Base-by-base conservation (phyloP, 345 rosid genomes). In the Ceriops decandra region DNA sequence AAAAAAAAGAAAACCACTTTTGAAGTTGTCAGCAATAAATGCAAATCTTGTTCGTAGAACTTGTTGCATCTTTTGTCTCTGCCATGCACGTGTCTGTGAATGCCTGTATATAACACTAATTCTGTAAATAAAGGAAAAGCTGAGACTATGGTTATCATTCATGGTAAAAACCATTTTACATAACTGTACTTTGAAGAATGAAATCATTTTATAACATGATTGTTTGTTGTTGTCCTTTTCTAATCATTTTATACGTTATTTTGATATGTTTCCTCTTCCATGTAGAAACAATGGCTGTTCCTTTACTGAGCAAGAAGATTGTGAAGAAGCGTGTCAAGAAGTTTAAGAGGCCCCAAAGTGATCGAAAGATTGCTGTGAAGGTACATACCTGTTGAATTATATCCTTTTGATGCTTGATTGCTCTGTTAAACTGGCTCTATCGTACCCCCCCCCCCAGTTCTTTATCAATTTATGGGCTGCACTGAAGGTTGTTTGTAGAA, bases 311-410 rank as follows among this genome's bases (percentile, higher is more conserved):
- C 62, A 87, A 87, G 84, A 87, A 82, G 85, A 79, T 82, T 52
- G 83, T 85, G 75, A 87, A 87, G 92, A 87, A 87, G 88, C 79
- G 90, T 28, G 79, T 70, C 61, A 84, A 87, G 85, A 63, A 84
- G 77, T 87, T 87, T 67, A 85, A 84, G 83, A 80, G 89, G 80
- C 88, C 92, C 1, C 88, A 87, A 68, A 73, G 89, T 59, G 92
- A 87, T 71, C 71, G 89, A n/a, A 83, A 84, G 83, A 74, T 83
- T 21, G 69, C 80, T 32, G 85, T 85, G 21, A 84, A 84, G 90
- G 90, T 84, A 62, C 11, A 8, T 32, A 5, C 10, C 0, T 62
- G 3, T 3, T 5, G 38, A 27, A 19, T 20, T 28, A 6, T 67
- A 9, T 21, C 59, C 22, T 24, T 54, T 54, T 54, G 17, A 8